Evolutionary conservation across 129 eudicot species (phyloP).

Genomic region (Heracleum sosnowskyi): DNA sequence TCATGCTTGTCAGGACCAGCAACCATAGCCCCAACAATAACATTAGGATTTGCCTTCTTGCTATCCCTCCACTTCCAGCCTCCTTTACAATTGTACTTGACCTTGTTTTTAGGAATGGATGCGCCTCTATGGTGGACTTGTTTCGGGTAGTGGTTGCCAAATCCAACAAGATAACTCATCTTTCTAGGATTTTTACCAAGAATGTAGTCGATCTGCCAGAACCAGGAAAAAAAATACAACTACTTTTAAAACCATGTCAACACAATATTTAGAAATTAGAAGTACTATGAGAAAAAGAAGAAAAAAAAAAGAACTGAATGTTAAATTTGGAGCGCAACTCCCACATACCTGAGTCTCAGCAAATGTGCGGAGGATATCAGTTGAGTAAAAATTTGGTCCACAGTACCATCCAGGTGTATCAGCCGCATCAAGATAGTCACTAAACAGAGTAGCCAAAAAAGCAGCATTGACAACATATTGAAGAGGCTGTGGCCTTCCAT

Average conservation of each 20-base stretch:
- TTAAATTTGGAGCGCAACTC: background rate
- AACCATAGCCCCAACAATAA: slow-evolving; percentile 45
- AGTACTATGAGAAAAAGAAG: background rate
- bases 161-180: slow-evolving; percentile 37
- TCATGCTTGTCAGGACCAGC: slow-evolving; percentile 32
- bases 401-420: slow-evolving; percentile 53
- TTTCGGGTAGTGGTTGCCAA: slow-evolving; percentile 30
- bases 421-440: slow-evolving; percentile 46
- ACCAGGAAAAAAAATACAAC: background rate
- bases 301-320: background rate
- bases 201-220: slow-evolving; percentile 31
- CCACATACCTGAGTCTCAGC: slow-evolving; percentile 42
- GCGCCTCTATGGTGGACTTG: slow-evolving; percentile 42
- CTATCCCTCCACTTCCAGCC: slow-evolving; percentile 52
- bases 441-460: slow-evolving; percentile 38
- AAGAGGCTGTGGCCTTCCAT: slow-evolving; percentile 51
- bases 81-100: slow-evolving; percentile 40
- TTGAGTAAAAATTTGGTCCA: slow-evolving; percentile 40
- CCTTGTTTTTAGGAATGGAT: slow-evolving; percentile 33
- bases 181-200: slow-evolving; percentile 38
- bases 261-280: too few species aligned
- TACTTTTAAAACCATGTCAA: background rate
- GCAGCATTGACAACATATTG: slow-evolving; percentile 52
- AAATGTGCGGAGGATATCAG: slow-evolving; percentile 32
- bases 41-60: slow-evolving; percentile 36